These are phyloP conservation scores for Cocos nucifera DNA, from an alignment of 176 grass and related monocot genomes.

Conservation along the genomic window DNA sequence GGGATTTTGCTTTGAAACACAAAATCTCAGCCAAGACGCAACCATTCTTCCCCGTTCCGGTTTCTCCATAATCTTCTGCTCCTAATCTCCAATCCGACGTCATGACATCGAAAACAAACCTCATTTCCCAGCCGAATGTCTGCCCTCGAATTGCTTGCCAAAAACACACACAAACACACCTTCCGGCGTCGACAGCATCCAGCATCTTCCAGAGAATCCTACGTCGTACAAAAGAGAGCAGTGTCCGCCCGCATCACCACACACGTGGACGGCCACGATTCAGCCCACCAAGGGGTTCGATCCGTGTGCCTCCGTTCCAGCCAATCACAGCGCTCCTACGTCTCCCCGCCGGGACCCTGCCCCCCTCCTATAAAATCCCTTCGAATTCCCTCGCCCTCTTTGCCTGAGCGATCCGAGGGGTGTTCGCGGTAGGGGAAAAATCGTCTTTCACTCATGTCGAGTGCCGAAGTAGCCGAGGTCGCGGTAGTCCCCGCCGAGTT, in stretches of 20 bases:
- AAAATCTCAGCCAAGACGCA: no score
- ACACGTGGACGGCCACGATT: slow-evolving; percentile 5
- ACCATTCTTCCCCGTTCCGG: no score
- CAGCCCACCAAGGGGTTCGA: neutral
- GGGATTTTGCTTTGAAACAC: no score
- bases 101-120: no score
- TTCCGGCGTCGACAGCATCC: no score
- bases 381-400: neutral
- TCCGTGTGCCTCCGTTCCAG: neutral
- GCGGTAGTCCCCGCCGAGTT: neutral
- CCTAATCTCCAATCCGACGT: no score
- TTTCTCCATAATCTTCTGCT: no score
- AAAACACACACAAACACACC: no score
- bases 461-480: neutral
- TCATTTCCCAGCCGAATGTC: no score
- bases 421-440: neutral
- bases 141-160: no score
- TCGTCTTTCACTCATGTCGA: neutral
- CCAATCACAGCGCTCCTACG: slow-evolving; percentile 1
- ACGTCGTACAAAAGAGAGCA: no score
- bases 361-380: neutral
- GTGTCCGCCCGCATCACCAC: neutral
- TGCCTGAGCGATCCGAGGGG: neutral
- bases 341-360: neutral
- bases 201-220: no score